Base-by-base conservation (phyloP, 1,284 basidiomycete genomes). In the Trametes pubescens region DNA sequence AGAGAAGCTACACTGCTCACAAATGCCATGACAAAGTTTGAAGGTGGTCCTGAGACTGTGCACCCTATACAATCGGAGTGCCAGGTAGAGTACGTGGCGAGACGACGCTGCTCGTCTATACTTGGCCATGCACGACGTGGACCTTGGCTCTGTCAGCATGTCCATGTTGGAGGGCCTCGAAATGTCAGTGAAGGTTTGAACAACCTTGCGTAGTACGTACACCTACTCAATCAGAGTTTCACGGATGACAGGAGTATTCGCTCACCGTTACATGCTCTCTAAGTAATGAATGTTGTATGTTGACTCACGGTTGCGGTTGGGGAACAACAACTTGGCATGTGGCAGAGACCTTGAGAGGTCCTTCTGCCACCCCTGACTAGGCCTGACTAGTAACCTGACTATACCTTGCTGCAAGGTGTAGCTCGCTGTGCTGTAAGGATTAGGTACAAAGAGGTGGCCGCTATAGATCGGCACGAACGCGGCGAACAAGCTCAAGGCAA, bases 1-100 rank as follows among this genome's bases (percentile, higher is more conserved):
- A 29, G 55, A 29, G 61, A 62, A 55, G 52, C 16, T 43, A 16
- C 3, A 21, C 34, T 48, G 44, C 54, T 56, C 56, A 57, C 56
- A 35, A 34, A 49, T 16, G 35, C 22, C n/a, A n/a, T 14, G 14
- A 9, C 46, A 49, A 34, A 37, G 32, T 32, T 57, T 32, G 46
- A 22, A 49, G 24, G 46, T 13, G 34, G 35, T 38, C 22, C 46
- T 34, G 35, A 24, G 53, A 46, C 32, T 34, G 16, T 14, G 46
- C 13, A 35, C 46, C 56, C 24, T 57, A 38, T 48, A 49, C 37
- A 29, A 7, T 46, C 14, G 29, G 6, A 18, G 24, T 22, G 29
- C 44, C 54, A 46, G 43, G 44, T 18, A 56, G 32, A 47, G 44
- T 47, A 35, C 54, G 37, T 40, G 37, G 52, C 24, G 22, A n/a